Base-by-base conservation (phyloP, 768 basidiomycete species). In the Auricularia heimuer region DNA sequence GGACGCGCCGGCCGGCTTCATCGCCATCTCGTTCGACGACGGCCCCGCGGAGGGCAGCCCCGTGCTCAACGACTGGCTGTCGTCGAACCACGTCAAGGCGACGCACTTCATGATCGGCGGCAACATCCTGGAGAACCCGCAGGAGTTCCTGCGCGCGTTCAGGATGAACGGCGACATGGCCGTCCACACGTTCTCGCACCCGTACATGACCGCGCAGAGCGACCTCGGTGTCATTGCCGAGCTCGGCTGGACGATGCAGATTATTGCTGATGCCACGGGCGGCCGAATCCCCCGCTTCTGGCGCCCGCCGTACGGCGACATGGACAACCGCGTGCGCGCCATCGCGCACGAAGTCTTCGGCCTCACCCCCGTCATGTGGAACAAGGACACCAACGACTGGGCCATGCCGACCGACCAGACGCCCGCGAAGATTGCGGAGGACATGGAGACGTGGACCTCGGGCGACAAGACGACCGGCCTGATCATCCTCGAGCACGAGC, bases 101-200 rank as follows among this genome's bases (percentile, higher is more conserved):
- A 95, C 94, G 3, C 92, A 95, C 72, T 96, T 95, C 74, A 84
- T 94, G 80, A 95, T 97, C 68, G 94, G 94, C 18, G 72, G 81
- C 39, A 89, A 93, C 71, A 89, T 94, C 65, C 69, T 89, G 34
- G 62, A 71, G 51, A 77, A 89, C 71, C 82, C 85, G 3, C 71
- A 78, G 8, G 69, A 79, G 58, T 92, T 94, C 74, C 67, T 77
- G 65, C 70, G 71, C 10, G 85, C 85, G 0, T 84, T 84, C 70
- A 71, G 73, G 7, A 73, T 69, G 16, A 29, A 51, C 63, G 75
- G 78, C 54, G 80, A 81, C 64, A 71, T 80, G 51, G 79, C 77
- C 4, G 73, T 80, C 0, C 85, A 88, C 70, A 88, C 86, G 0
- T 90, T 82, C 82, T 85, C 84, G 0, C 90, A 92, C 67, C 88